These are phyloP conservation scores for Fusarium aywerte DNA, from an alignment of 2,329 filamentous ascomycete genomes.

Conservation along the genomic window DNA sequence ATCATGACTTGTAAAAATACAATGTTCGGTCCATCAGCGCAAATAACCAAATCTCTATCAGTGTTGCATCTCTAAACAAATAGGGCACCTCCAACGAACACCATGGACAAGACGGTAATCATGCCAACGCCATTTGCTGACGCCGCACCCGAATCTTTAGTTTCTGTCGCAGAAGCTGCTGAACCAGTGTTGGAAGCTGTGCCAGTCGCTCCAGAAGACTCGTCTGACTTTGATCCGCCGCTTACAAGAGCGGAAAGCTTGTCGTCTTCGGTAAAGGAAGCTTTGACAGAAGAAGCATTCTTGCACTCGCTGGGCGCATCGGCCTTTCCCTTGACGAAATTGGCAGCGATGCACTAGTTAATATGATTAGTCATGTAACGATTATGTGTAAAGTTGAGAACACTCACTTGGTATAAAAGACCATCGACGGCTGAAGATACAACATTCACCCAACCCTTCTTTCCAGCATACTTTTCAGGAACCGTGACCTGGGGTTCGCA, in stretches of 20 bases:
- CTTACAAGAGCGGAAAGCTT: conserved; percentile 51
- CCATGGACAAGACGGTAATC: conserved; percentile 46
- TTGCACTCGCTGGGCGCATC: conserved; percentile 50
- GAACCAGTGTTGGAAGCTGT: conserved; percentile 36
- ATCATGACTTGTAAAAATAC: conserved; percentile 9
- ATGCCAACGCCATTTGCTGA: conserved; percentile 34
- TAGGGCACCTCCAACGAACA: conserved; percentile 46
- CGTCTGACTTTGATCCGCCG: conserved; percentile 17
- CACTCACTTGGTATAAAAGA: conserved; percentile 64
- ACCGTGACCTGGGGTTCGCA: conserved; percentile 63
- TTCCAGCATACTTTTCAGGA: conserved; percentile 62
- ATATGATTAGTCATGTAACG: not conserved
- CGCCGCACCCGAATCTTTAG: conserved; percentile 42
- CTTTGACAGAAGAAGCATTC: conserved; percentile 51
- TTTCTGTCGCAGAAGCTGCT: conserved; percentile 35
- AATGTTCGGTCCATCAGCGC: not conserved
- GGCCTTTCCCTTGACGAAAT: conserved; percentile 61
- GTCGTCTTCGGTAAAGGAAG: conserved; percentile 48
- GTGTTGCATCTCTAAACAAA: conserved; percentile 43
- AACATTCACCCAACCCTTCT: conserved; percentile 65
- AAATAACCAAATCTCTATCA: not conserved
- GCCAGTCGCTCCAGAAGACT: conserved; percentile 24
- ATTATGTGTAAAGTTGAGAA: not conserved
- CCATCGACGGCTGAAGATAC: conserved; percentile 66
- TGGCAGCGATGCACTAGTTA: conserved; percentile 64